phyloP scores from a whole-genome alignment of 352 stramenopile species.

The Phytophthora pistaciae region DNA sequence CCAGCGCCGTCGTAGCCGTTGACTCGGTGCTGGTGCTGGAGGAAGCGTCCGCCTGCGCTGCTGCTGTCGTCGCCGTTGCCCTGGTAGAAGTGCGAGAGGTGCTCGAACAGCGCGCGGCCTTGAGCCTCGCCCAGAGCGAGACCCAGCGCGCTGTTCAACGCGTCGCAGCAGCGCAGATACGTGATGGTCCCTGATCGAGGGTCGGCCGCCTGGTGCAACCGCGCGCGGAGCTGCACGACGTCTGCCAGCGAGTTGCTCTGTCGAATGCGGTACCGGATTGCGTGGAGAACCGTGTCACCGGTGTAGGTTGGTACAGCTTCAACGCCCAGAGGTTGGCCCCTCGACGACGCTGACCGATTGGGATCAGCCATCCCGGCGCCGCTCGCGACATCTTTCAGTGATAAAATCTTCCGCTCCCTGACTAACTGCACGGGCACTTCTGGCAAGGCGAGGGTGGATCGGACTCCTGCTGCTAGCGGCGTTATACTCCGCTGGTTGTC shows the following conservation, averaged over 20 bases:
- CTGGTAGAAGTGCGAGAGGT: constrained; percentile 37
- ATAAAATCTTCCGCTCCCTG: constrained; percentile 58
- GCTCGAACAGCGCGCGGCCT: constrained; percentile 60
- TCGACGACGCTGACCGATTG: constrained; percentile 4
- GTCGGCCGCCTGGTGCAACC: constrained; percentile 58
- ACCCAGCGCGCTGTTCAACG: constrained; percentile 45
- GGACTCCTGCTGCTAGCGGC: constrained; percentile 13
- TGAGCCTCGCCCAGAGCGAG: constrained; percentile 53
- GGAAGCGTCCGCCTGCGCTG: constrained; percentile 45
- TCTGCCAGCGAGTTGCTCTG: constrained; percentile 52
- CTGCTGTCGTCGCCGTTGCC: constrained; percentile 12
- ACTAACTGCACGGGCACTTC: constrained; percentile 15
- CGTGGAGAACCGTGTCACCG: constrained; percentile 55
- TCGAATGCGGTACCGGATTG: constrained; percentile 54
- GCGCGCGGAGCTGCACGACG: constrained; percentile 59
- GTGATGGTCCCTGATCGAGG: constrained; percentile 62
- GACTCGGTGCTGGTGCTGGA: constrained; percentile 42
- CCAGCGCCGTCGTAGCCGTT: constrained; percentile 26
- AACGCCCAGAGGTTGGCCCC: background rate
- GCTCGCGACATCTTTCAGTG: constrained; percentile 65
- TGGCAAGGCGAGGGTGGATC: background rate
- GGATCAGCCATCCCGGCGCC: constrained; percentile 32
- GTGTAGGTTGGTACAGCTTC: constrained; percentile 8
- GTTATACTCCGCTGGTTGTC: constrained; percentile 19
- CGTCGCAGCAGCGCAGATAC: constrained; percentile 49